These are phyloP conservation scores for Aspergillus vadensis DNA, from an alignment of 2,329 filamentous ascomycete species.

Conservation along the genomic window DNA sequence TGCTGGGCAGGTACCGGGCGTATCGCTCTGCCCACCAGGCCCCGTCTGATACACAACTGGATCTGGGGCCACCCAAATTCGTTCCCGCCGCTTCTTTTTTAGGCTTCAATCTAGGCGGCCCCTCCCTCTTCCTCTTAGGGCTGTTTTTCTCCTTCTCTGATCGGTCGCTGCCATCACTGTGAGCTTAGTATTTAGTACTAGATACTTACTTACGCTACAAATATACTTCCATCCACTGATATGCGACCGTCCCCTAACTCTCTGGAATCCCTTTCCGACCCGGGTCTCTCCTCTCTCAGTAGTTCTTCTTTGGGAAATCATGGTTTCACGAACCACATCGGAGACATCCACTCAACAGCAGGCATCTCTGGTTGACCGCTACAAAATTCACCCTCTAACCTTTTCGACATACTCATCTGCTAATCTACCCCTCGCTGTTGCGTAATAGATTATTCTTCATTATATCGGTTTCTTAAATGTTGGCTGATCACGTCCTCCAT, in stretches of 20 bases:
- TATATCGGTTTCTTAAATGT: background rate
- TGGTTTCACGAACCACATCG: conserved; percentile 8
- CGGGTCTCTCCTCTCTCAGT: no score
- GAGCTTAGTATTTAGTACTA: background rate
- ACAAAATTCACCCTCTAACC: background rate
- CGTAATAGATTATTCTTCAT: background rate
- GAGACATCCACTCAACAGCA: conserved; percentile 1
- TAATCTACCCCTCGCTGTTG: background rate
- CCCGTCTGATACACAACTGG: background rate
- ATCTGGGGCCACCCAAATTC: conserved; percentile 21
- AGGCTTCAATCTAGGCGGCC: conserved; percentile 24
- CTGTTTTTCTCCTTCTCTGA: background rate
- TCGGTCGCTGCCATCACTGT: background rate
- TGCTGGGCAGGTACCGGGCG: conserved; percentile 14
- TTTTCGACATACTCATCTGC: background rate
- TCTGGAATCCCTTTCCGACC: background rate
- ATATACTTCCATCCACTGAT: background rate
- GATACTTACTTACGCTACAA: background rate
- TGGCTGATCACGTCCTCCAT: background rate
- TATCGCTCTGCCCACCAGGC: conserved; percentile 1
- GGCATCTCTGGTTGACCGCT: conserved; percentile 4
- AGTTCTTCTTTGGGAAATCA: background rate
- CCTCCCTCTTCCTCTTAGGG: conserved; percentile 10
- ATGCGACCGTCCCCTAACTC: background rate
- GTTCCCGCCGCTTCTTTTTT: conserved; percentile 30